Evolutionary conservation across 2,329 filamentous ascomycete genomes (phyloP), one percentile per base, ranked within the genome.

Genomic region (Colletotrichum sp.): DNA sequence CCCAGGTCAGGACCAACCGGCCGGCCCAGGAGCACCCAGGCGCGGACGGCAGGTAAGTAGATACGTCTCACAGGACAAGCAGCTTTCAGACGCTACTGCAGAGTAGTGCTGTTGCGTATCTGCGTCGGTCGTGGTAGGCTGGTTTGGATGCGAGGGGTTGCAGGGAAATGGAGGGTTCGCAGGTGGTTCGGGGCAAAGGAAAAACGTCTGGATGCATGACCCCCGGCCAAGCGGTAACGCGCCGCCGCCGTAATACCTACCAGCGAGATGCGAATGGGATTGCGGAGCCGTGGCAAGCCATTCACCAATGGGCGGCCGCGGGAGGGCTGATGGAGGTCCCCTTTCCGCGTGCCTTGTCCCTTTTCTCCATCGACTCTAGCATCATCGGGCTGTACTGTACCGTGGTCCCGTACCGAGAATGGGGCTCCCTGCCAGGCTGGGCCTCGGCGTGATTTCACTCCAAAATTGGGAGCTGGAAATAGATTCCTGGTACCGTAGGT

Each of bases 101-200:
- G 26, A 28, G 34, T 60, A 34, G 30, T 59, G 67, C 15, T 28
- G 52, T 39, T 71, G 48, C 26, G 39, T 64, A 39, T 18, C 39
- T 67, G 55, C 16, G 26, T 68, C 13, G 44, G 44, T 52, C 48
- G 59, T 60, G 69, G 55, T 67, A 36, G 57, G 28, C 59, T 60
- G 48, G 60, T 52, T 34, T 66, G 28, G 48, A 59, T 48, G 69
- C 73, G 63, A 72, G 69, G 69, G 69, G 69, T 62, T 69, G 74
- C 74, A 76, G 71, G 70, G 70, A 75, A 69, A 52, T 60, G 70
- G 52, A 55, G 32, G 55, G 73, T 72, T 75, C 73, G 68, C 63
- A 73, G 68, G 65, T 59, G 68, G 68, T 73, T 76, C 76, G 76
- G 76, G 73, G 76, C 68, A 77, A 77, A 69, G 76, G 76, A 76